Evolutionary conservation across 1,139 yeast genomes (phyloP), one percentile per base, ranked within the genome.

Genomic region (Diutina catenulata): DNA sequence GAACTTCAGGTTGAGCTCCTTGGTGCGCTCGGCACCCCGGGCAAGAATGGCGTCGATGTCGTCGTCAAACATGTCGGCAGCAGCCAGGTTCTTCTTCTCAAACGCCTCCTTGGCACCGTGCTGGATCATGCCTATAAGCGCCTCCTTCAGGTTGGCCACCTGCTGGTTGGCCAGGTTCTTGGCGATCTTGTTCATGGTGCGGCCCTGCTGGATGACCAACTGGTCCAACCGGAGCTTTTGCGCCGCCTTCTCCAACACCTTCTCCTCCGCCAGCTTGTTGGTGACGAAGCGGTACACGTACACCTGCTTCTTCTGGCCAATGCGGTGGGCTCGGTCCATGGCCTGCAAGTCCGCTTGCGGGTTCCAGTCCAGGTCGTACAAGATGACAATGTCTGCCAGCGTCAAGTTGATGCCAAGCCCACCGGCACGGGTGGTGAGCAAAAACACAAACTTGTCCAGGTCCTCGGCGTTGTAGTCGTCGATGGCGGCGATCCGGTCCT

Each of bases 31-130:
- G 40, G 86, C 83, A 27, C 97, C 95, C 48, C 74, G 69, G 38
- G 71, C 64, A 49, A 91, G 67, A 46, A 91, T 79, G 0, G 70
- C 76, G 39, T 88, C 98, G 45, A 91, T 79, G 53, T 87, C 95
- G 43, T 76, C 76, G 40, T 80, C 83, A 26, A 74, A 64, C 49
- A 69, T 63, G 2, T 56, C 48, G 15, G 54, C 50, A 4, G 51
- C 54, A 21, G 54, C 60, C 6, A 22, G 23, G 14, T 31, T 31
- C 27, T 64, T 56, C 21, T 68, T 60, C 42, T 77, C 80, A 53
- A 91, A 81, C 5, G 91, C 93, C 41, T 79, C 77, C 48, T 83
- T 80, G 1, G 97, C 98, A 46, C 98, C 98, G 55, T 84, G 95
- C 55, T 91, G 96, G 56, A 91, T 91, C 97, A 91, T 91, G 36